Evolutionary conservation across 1,139 yeast species (phyloP).

Genomic region (Yamadazyma dushanensis): DNA sequence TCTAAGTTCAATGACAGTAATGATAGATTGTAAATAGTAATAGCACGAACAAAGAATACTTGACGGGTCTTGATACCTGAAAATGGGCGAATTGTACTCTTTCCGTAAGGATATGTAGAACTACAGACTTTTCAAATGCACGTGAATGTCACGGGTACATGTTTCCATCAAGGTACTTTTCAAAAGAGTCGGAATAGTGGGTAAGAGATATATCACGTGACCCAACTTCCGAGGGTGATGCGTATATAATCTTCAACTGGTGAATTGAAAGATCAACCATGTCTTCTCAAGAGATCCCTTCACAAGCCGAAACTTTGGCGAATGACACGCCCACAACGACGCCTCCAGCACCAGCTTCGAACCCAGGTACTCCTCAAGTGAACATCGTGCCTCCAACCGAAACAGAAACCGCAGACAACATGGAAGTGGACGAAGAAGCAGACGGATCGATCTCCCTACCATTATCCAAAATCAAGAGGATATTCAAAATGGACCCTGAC

Average conservation of each 20-base stretch:
- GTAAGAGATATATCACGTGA: not conserved
- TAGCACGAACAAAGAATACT: not conserved
- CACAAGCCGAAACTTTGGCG: not conserved
- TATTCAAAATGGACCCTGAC: conserved; percentile 85
- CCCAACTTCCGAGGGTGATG: conserved; percentile 11
- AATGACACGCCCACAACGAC: conserved; percentile 19
- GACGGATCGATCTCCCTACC: conserved; percentile 51
- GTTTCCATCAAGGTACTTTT: no score
- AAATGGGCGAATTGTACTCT: not conserved
- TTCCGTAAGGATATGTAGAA: no score
- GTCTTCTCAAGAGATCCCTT: conserved; percentile 1
- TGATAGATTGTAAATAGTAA: conserved; percentile 5
- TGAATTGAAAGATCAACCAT: not conserved
- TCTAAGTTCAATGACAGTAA: conserved; percentile 6
- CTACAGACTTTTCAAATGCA: no score
- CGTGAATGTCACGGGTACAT: no score
- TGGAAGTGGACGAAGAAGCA: conserved; percentile 20
- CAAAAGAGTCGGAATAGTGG: no score
- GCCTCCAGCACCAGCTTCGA: conserved; percentile 17
- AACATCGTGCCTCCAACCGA: conserved; percentile 6
- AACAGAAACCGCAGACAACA: conserved; percentile 10
- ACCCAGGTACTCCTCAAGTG: conserved; percentile 9
- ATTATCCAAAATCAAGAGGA: conserved; percentile 75
- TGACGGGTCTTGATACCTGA: not conserved
- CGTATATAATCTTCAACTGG: conserved; percentile 12